Base-by-base conservation (phyloP, 2,329 filamentous ascomycete species). In the Pseudogymnoascus sp. region DNA sequence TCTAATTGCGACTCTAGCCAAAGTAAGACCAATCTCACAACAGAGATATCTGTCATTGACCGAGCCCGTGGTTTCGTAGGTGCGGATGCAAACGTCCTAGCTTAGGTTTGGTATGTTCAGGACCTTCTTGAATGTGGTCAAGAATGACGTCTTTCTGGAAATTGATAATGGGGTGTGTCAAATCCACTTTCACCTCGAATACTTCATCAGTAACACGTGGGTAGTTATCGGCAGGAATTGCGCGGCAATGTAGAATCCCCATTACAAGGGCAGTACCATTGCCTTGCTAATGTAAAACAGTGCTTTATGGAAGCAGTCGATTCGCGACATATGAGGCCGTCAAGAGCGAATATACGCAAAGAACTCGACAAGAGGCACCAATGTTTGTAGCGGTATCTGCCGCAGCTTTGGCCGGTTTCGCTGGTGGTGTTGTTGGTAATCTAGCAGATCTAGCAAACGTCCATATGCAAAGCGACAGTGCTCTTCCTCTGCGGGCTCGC, bases 401-500 rank as follows among this genome's bases (percentile, higher is more conserved):
- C 14, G 36, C 36, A 37, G 14, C 36, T 37, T 37, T 37, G 14
- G 36, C 36, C 36, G 36, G 36, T 15, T 37, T 37, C 36, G 36
- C n/a, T 37, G 36, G 36, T 37, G 36, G 36, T 15, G 36, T 37
- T 37, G 88, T 88, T 4, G 92, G 92, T 67, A 97, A 96, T 77
- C 91, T 90, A 2, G 91, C 91, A 68, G 92, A 97, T 72, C 90
- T 97, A 39, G 81, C 96, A 70, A 97, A 97, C 75, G 92, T 97
- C 59, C 89, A 92, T 67, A 97, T 97, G 92, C 92, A 97, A 77
- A 89, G 94, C 76, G 92, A 85, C 68, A 86, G 88, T 2, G 84
- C 89, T 0, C 83, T 95, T 2, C 88, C 90, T 0, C 71, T 76
- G 0, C 80, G 80, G 6, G 78, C 92, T 69, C 85, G 89, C 57